Percentiles rank a stretch among this genome's conserved stretches.
Conservation (phyloP, 805 yeast species). For the Metschnikowia picachoensis region DNA sequence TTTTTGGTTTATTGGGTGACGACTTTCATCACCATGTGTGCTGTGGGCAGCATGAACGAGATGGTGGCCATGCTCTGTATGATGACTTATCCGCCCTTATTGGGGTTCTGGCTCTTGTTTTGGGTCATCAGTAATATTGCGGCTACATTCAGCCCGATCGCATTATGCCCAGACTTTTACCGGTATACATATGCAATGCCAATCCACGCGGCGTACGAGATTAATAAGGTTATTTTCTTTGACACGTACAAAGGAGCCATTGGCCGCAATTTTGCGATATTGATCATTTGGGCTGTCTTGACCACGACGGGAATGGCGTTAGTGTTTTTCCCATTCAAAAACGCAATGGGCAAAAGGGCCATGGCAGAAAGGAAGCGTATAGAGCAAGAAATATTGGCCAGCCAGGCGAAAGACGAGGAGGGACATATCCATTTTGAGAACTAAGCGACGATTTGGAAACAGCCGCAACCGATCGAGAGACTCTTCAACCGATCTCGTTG, state of each 20-base stretch:
- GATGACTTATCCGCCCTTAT: conserved; percentile 53
- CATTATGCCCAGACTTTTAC: conserved; percentile 52
- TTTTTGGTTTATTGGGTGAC: conserved; percentile 74
- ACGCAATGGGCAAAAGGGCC: conserved; percentile 29
- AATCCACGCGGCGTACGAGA: conserved; percentile 60
- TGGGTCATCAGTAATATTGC: conserved; percentile 70
- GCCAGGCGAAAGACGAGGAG: conserved; percentile 6
- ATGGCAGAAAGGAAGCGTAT: conserved; percentile 14
- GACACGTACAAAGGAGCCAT: conserved; percentile 52
- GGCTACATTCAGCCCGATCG: conserved; percentile 65
- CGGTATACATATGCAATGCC: conserved; percentile 69
- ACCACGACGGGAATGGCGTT: conserved; percentile 44
- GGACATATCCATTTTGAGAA: conserved; percentile 8
- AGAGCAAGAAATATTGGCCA: conserved; percentile 12
- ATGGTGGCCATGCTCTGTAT: conserved; percentile 52
- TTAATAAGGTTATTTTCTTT: conserved; percentile 56
- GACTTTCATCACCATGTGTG: conserved; percentile 63
- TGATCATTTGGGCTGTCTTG: conserved; percentile 58
- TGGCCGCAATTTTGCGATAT: conserved; percentile 58
- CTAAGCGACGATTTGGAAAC: neutral
- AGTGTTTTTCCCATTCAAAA: conserved; percentile 40
- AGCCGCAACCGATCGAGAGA: no score
- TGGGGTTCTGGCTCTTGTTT: conserved; percentile 69
- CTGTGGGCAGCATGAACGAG: conserved; percentile 75
- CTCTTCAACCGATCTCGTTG: no score